These are phyloP conservation scores for Williopsis jadinii DNA, from an alignment of 1,139 yeast genomes.

Conservation along the genomic window DNA sequence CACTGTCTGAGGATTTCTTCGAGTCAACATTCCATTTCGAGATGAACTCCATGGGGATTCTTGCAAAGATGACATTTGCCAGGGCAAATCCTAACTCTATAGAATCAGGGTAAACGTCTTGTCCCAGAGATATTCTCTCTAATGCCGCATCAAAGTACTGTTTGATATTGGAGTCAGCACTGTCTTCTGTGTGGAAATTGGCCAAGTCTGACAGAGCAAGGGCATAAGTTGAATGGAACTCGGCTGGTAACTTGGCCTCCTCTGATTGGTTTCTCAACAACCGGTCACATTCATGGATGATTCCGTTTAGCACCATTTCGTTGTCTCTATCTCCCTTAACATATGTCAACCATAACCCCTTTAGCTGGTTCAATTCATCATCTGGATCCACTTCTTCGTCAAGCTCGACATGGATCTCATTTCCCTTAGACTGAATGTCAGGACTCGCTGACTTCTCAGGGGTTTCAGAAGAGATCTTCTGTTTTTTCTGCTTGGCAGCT, in stretches of 20 bases:
- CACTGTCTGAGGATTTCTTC: conserved; percentile 27
- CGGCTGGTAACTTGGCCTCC: conserved; percentile 38
- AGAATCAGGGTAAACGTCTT: conserved; percentile 40
- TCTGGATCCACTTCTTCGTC: conserved; percentile 66
- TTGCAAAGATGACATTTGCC: conserved; percentile 47
- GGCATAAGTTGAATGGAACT: conserved; percentile 70
- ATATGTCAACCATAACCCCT: conserved; percentile 64
- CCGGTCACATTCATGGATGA: conserved; percentile 88
- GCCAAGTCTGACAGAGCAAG: conserved; percentile 66
- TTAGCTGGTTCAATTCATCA: conserved; percentile 69
- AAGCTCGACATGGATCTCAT: conserved; percentile 61
- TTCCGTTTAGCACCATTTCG: conserved; percentile 68
- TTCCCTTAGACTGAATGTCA: conserved; percentile 8
- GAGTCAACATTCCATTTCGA: conserved; percentile 41
- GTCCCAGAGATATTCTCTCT: conserved; percentile 62
- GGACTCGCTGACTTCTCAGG: background rate
- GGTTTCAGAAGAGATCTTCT: conserved; percentile 13
- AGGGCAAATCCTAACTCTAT: conserved; percentile 44
- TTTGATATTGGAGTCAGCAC: conserved; percentile 27
- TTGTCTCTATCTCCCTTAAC: conserved; percentile 46
- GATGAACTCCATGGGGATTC: conserved; percentile 51
- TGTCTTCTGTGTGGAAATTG: conserved; percentile 35
- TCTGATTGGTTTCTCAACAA: conserved; percentile 43
- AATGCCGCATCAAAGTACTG: conserved; percentile 64
- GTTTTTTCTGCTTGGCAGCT: conserved; percentile 25